Evolutionary conservation across 2,329 filamentous ascomycete species (phyloP).

Genomic region (Pyrenochaeta sp.): DNA sequence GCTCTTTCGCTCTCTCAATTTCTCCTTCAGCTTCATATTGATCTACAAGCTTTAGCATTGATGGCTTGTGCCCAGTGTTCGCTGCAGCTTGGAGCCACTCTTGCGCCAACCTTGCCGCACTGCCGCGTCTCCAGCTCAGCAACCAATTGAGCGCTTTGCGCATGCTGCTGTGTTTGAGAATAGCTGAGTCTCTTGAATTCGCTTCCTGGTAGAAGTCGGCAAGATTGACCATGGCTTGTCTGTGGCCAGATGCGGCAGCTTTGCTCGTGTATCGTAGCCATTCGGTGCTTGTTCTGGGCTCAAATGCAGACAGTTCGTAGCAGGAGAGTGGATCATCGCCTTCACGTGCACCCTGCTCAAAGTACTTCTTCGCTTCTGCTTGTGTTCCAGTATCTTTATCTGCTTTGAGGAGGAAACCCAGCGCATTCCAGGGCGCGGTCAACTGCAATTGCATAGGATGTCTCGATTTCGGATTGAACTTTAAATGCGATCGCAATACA

Average conservation of each 20-base stretch:
- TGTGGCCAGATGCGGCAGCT: slow-evolving; percentile 53
- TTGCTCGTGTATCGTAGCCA: slow-evolving; percentile 58
- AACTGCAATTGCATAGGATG: slow-evolving; percentile 36
- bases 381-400: slow-evolving; percentile 18
- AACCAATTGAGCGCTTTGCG: slow-evolving; percentile 34
- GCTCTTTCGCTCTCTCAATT: slow-evolving; percentile 18
- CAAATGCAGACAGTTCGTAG: slow-evolving; percentile 45
- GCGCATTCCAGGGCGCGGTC: slow-evolving; percentile 42
- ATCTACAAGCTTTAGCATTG: slow-evolving; percentile 36
- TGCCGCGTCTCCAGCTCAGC: slow-evolving; percentile 24
- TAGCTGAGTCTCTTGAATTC: slow-evolving; percentile 25
- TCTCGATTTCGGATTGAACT: slow-evolving; percentile 17
- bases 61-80: slow-evolving; percentile 36
- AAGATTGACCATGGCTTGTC: slow-evolving; percentile 49
- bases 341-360: slow-evolving; percentile 47
- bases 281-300: slow-evolving; percentile 33
- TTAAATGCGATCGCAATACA: slow-evolving; percentile 19
- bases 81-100: slow-evolving; percentile 46
- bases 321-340: slow-evolving; percentile 56
- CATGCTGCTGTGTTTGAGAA: slow-evolving; percentile 18
- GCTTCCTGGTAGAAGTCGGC: slow-evolving; percentile 52
- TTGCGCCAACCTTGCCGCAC: slow-evolving; percentile 24
- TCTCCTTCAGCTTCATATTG: slow-evolving; percentile 22
- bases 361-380: slow-evolving; percentile 38
- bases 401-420: slow-evolving; percentile 34